These are phyloP conservation scores for Avena atlantica DNA, from an alignment of 176 grass and related monocot species.

Conservation along the genomic window DNA sequence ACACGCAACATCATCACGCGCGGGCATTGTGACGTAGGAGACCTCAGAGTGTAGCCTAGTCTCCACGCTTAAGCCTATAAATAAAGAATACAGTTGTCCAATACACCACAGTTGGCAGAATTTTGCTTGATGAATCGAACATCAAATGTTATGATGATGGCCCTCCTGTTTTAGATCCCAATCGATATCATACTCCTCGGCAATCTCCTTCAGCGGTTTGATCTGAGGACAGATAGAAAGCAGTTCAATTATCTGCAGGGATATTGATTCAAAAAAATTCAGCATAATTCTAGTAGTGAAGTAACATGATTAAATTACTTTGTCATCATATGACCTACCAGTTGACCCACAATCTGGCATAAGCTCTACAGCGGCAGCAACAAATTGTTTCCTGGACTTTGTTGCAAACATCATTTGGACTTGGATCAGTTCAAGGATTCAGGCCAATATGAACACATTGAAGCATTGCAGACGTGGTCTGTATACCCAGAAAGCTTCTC, in stretches of 20 bases:
- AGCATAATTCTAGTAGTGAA: background rate
- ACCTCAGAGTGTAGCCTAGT: too few species aligned
- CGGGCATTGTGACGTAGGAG: too few species aligned
- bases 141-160: too few species aligned
- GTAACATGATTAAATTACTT: constrained; percentile 21
- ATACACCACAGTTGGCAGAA: too few species aligned
- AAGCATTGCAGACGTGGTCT: constrained; percentile 41
- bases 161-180: constrained; percentile 55
- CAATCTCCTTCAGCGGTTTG: constrained; percentile 88
- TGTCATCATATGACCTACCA: constrained; percentile 65
- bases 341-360: constrained; percentile 91
- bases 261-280: constrained; percentile 1
- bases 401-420: constrained; percentile 86
- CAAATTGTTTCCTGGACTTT: constrained; percentile 91
- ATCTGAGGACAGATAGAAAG: constrained; percentile 84
- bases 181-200: constrained; percentile 91
- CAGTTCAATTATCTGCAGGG: constrained; percentile 88
- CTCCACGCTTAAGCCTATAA: too few species aligned
- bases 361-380: constrained; percentile 67
- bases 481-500: too few species aligned
- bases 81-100: too few species aligned
- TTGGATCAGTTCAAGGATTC: constrained; percentile 68
- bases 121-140: too few species aligned
- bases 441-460: constrained; percentile 74
- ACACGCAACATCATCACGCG: too few species aligned